phyloP scores from a whole-genome alignment of 192 early-diverging fungal genomes.

The Backusella luteola region DNA sequence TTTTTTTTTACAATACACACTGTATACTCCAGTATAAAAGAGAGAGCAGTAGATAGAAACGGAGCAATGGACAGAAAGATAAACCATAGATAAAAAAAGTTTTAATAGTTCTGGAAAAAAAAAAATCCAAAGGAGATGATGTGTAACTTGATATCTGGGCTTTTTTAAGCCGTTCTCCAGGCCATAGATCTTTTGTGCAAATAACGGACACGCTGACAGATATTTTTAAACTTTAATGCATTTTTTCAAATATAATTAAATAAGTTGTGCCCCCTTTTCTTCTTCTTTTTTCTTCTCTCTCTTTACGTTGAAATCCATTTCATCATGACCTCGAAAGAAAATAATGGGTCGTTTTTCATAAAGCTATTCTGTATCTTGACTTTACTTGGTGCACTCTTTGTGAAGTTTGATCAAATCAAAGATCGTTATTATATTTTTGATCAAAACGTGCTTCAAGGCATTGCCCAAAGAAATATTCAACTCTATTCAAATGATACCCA shows the following conservation, averaged over 20 bases:
- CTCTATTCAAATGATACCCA: conserved; percentile 34
- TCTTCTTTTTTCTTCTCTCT: background rate
- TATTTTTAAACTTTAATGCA: background rate
- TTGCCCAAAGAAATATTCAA: conserved; percentile 36
- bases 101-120: background rate
- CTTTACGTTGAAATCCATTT: background rate
- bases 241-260: background rate
- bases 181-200: background rate
- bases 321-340: background rate
- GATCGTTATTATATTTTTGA: conserved; percentile 42
- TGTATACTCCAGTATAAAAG: background rate
- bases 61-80: background rate
- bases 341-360: background rate
- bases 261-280: background rate
- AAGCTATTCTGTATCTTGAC: conserved; percentile 23
- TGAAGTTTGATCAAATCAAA: conserved; percentile 37
- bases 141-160: background rate
- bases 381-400: conserved; percentile 30
- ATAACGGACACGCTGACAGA: background rate
- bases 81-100: background rate
- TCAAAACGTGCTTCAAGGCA: conserved; percentile 32
- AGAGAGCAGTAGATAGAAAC: background rate
- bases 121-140: background rate
- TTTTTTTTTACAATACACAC: background rate
- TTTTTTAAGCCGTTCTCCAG: background rate